These are phyloP conservation scores for Kazachstania kunashirensis DNA, from an alignment of 805 yeast species.

Conservation along the genomic window DNA sequence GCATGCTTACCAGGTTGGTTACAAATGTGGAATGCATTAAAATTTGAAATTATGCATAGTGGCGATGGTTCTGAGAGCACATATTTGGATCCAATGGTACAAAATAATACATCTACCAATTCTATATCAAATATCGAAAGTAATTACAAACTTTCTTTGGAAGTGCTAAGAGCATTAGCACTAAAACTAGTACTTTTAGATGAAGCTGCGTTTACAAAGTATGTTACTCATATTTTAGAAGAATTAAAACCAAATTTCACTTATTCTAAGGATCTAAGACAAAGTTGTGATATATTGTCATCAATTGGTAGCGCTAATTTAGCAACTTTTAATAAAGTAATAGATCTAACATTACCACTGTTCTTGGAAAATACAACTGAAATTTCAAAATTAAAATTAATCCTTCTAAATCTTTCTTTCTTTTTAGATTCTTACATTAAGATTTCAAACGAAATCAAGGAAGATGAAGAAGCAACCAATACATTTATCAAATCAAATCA, in stretches of 20 bases:
- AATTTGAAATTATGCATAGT: conserved; percentile 79
- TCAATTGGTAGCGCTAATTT: conserved; percentile 42
- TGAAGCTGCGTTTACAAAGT: conserved; percentile 30
- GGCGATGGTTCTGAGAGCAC: conserved; percentile 37
- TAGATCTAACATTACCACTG: conserved; percentile 38
- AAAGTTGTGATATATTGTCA: conserved; percentile 52
- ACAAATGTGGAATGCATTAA: conserved; percentile 77
- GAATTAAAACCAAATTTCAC: conserved; percentile 48
- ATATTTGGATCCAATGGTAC: conserved; percentile 5
- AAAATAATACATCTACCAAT: background rate
- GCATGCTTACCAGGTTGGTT: conserved; percentile 54
- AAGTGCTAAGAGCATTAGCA: conserved; percentile 38
- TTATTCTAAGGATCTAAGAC: conserved; percentile 47
- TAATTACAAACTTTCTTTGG: conserved; percentile 36
- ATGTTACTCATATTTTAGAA: conserved; percentile 33
- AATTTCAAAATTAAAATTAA: conserved; percentile 47
- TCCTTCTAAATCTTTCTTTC: conserved; percentile 51
- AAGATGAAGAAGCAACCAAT: background rate
- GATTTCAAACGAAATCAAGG: conserved; percentile 34
- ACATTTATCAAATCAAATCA: conserved; percentile 2
- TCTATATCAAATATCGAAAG: background rate
- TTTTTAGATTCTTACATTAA: conserved; percentile 41
- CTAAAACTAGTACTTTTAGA: conserved; percentile 27
- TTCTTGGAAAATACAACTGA: conserved; percentile 34
- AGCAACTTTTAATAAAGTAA: conserved; percentile 38